Evolutionary conservation across 1,284 basidiomycete genomes (phyloP).

Genomic region (Phenoliferia sp.): DNA sequence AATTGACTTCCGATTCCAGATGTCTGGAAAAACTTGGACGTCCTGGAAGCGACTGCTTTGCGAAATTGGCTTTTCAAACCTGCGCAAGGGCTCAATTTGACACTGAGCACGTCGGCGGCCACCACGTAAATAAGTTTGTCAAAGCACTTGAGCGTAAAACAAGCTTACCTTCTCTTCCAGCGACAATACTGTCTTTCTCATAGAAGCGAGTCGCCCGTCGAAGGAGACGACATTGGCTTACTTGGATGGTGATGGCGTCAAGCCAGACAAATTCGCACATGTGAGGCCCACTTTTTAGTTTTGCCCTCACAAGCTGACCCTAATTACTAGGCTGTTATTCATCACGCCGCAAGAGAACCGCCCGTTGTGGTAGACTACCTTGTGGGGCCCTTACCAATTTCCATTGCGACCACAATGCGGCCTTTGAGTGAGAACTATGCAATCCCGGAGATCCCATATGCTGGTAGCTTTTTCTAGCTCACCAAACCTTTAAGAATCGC

Average conservation of each 20-base stretch:
- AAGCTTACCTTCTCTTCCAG: neutral
- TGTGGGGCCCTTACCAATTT: neutral
- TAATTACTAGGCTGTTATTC: neutral
- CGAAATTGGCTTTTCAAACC: neutral
- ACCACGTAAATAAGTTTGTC: neutral
- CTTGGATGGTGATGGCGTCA: neutral
- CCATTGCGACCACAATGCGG: neutral
- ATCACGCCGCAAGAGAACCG: neutral
- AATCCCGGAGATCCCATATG: neutral
- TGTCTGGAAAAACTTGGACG: slow-evolving; percentile 1
- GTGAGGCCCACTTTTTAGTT: neutral
- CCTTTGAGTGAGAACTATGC: neutral
- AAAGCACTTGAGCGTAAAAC: neutral
- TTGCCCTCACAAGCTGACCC: neutral
- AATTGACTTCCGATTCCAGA: neutral
- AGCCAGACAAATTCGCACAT: neutral
- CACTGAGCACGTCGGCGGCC: neutral
- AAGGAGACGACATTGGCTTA: neutral
- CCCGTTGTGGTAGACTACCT: neutral
- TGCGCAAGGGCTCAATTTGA: neutral
- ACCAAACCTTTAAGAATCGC: neutral
- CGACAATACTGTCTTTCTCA: neutral
- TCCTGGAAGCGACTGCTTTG: neutral
- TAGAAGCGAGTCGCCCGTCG: neutral
- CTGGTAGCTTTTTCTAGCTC: neutral